phyloP scores from a whole-genome alignment of 192 early-diverging fungal species.

The Mortierella claussenii region DNA sequence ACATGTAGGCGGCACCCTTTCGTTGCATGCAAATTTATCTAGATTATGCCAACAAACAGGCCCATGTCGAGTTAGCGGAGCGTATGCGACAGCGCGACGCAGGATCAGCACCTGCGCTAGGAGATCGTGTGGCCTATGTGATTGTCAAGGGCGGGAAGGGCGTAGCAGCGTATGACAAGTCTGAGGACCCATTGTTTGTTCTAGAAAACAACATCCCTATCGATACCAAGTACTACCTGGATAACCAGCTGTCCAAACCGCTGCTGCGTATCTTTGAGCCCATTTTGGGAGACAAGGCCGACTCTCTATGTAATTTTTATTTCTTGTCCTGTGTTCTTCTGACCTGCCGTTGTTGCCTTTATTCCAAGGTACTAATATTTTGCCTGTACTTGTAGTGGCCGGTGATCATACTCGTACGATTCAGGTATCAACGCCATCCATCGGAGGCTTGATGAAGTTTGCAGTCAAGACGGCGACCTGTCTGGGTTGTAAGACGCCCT shows the following conservation, averaged over 20 bases:
- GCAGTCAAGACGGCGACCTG: conserved; percentile 92
- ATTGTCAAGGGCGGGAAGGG: conserved; percentile 89
- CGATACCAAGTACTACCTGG: conserved; percentile 96
- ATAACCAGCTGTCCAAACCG: conserved; percentile 96
- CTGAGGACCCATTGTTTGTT: conserved; percentile 98
- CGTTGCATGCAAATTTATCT: neutral
- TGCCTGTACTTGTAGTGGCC: conserved; percentile 50
- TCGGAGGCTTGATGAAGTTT: conserved; percentile 95
- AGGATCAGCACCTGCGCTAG: conserved; percentile 92
- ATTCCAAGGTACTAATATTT: conserved; percentile 6
- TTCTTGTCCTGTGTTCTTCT: neutral
- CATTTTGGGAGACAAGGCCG: conserved; percentile 89
- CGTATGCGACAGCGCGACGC: conserved; percentile 96
- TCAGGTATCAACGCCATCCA: conserved; percentile 86
- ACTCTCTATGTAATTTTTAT: conserved; percentile 72
- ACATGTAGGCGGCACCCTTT: neutral
- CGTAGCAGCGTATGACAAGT: conserved; percentile 94
- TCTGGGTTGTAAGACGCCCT: conserved; percentile 89
- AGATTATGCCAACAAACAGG: conserved; percentile 96
- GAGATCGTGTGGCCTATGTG: conserved; percentile 97
- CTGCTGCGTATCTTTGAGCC: conserved; percentile 96
- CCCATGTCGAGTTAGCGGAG: conserved; percentile 95
- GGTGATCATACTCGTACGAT: conserved; percentile 85
- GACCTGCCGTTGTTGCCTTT: neutral
- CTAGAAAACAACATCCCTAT: conserved; percentile 98